Percentiles rank a stretch among this genome's conserved stretches.
Conservation (phyloP, 176 grass and related monocot genomes). For the Chrysopogon serrulatus region DNA sequence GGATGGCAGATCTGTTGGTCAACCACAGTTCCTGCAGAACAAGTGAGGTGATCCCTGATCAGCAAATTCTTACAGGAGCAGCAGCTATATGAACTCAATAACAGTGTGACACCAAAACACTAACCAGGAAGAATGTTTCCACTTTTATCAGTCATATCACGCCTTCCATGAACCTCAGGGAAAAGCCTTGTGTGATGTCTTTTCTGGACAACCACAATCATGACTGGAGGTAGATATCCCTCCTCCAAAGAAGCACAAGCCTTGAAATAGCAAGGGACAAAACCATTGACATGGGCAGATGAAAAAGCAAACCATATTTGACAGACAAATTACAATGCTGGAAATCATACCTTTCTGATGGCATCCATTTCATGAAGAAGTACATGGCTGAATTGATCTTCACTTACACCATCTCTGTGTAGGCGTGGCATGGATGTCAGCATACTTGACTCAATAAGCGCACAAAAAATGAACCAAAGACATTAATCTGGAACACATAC, state of each 20-base stretch:
- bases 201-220: constrained; percentile 73
- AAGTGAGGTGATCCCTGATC: too few species aligned
- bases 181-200: too few species aligned
- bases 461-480: not conserved
- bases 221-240: constrained; percentile 56
- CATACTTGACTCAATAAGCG: not conserved
- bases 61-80: too few species aligned
- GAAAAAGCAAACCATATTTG: not conserved
- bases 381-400: constrained; percentile 11
- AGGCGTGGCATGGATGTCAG: not conserved
- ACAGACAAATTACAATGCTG: not conserved
- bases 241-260: constrained; percentile 69
- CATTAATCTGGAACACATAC: constrained; percentile 2
- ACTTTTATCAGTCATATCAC: too few species aligned
- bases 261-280: constrained; percentile 24
- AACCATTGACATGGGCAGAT: not conserved
- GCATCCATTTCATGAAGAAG: constrained; percentile 64
- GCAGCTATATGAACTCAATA: too few species aligned
- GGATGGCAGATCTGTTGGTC: constrained; percentile 82
- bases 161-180: too few species aligned
- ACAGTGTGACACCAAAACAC: too few species aligned
- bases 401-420: too few species aligned
- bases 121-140: too few species aligned
- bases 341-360: constrained; percentile 49
- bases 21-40: constrained; percentile 66